Conservation (phyloP, 306 rosid genomes). For the Glycyrrhiza uralensis region DNA sequence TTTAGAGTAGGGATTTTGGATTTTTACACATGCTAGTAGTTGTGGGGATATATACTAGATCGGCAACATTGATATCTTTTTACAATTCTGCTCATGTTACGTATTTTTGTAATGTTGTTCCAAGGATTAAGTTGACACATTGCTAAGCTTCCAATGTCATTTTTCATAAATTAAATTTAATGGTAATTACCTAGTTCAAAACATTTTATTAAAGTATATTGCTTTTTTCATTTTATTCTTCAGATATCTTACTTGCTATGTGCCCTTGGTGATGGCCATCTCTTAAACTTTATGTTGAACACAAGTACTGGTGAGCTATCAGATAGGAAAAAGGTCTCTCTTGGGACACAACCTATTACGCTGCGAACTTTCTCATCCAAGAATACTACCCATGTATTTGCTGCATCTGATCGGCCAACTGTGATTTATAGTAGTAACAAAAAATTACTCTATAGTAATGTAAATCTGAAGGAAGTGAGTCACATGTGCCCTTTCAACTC, state of each 20-base stretch:
- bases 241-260: slow-evolving; percentile 93
- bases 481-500: slow-evolving; percentile 99
- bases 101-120: not conserved
- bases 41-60: not conserved
- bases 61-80: slow-evolving; percentile 1
- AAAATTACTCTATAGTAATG: slow-evolving; percentile 89
- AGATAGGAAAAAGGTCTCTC: slow-evolving; percentile 95
- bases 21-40: not conserved
- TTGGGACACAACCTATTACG: slow-evolving; percentile 98
- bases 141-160: not conserved
- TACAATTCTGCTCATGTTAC: not conserved
- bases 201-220: not conserved
- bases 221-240: slow-evolving; percentile 14
- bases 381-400: slow-evolving; percentile 92
- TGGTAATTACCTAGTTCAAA: not conserved
- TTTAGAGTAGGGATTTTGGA: not conserved
- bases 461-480: slow-evolving; percentile 95
- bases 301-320: slow-evolving; percentile 76
- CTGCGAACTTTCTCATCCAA: slow-evolving; percentile 94
- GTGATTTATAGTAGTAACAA: slow-evolving; percentile 98
- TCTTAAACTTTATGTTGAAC: slow-evolving; percentile 81
- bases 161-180: not conserved
- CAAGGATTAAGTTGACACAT: not conserved
- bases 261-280: slow-evolving; percentile 98
- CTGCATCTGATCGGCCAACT: slow-evolving; percentile 97